A percentile compares a stretch with the other conserved stretches of the same genome.
Evolutionary conservation across 1,284 basidiomycete genomes (phyloP).

Genomic region (Ceratorhiza oryzae-sativae): DNA sequence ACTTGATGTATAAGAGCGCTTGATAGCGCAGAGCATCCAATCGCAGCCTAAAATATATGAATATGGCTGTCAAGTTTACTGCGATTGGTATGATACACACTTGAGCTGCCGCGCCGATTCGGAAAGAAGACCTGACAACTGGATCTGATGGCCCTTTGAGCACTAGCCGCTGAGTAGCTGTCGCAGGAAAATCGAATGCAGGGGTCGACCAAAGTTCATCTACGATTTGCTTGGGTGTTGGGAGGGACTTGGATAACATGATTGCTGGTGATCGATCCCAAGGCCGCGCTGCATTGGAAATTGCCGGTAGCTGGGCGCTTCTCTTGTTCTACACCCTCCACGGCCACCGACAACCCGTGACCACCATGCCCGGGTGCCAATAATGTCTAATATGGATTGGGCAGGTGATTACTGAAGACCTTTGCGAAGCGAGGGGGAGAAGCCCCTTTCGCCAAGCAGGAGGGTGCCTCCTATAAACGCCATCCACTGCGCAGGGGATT

Average conservation of each 20-base stretch:
- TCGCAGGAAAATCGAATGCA: neutral
- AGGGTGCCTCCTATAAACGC: neutral
- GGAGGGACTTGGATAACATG: neutral
- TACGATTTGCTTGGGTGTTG: constrained; percentile 11
- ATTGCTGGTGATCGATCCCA: constrained; percentile 9
- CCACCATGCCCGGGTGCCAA: too few relatives aligned
- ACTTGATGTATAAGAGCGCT: constrained; percentile 61
- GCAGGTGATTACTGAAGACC: neutral
- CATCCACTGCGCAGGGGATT: constrained; percentile 1
- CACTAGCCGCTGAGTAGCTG: constrained; percentile 45
- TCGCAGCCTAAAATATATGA: constrained; percentile 53
- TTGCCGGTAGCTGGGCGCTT: neutral
- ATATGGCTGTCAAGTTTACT: constrained; percentile 17
- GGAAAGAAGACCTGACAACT: constrained; percentile 60
- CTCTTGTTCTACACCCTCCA: neutral
- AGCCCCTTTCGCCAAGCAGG: neutral
- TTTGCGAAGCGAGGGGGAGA: neutral
- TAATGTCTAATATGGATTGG: constrained; percentile 14
- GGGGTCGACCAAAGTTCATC: constrained; percentile 17
- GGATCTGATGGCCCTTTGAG: constrained; percentile 54
- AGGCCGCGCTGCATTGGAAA: neutral
- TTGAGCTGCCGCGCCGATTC: constrained; percentile 60
- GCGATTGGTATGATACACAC: constrained; percentile 46
- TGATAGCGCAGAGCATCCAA: constrained; percentile 62
- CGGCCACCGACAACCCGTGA: too few relatives aligned